A percentile compares a stretch with the other conserved stretches of the same genome.
Conservation (phyloP, 768 basidiomycete species). For the Rubroboletus pulcherrimus region DNA sequence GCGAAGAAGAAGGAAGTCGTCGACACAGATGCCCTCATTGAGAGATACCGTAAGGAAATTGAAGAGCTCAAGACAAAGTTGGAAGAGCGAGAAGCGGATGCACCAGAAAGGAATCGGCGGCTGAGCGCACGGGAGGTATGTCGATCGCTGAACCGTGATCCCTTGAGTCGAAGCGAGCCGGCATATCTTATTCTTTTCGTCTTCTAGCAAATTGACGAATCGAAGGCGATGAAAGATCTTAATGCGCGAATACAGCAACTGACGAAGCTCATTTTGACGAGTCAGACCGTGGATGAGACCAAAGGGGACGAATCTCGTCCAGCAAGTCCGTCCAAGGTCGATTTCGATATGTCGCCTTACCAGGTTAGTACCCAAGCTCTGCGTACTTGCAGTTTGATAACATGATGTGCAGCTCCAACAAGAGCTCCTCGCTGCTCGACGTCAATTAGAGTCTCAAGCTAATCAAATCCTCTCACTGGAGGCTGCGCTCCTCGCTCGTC, state of each 20-base stretch:
- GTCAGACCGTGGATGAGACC: slow-evolving; percentile 71
- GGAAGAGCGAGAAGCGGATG: slow-evolving; percentile 65
- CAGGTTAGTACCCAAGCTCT: slow-evolving; percentile 44
- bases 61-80: slow-evolving; percentile 80
- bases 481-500: slow-evolving; percentile 67
- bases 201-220: slow-evolving; percentile 75
- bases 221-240: slow-evolving; percentile 79
- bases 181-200: neutral
- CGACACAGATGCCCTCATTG: slow-evolving; percentile 89
- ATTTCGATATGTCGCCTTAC: slow-evolving; percentile 87
- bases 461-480: slow-evolving; percentile 84
- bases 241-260: slow-evolving; percentile 77
- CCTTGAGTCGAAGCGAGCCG: neutral
- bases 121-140: slow-evolving; percentile 45
- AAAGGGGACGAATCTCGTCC: slow-evolving; percentile 72
- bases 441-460: slow-evolving; percentile 75
- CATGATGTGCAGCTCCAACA: slow-evolving; percentile 63
- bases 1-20: slow-evolving; percentile 93
- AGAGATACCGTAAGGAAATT: slow-evolving; percentile 92
- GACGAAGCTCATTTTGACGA: slow-evolving; percentile 82
- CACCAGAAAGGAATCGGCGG: slow-evolving; percentile 40
- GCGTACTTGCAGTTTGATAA: neutral
- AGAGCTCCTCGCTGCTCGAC: slow-evolving; percentile 75
- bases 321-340: slow-evolving; percentile 80
- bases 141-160: neutral